Evolutionary conservation across 2,329 filamentous ascomycete genomes (phyloP), one percentile per base, ranked within the genome.

Genomic region (Bisporella sp.): DNA sequence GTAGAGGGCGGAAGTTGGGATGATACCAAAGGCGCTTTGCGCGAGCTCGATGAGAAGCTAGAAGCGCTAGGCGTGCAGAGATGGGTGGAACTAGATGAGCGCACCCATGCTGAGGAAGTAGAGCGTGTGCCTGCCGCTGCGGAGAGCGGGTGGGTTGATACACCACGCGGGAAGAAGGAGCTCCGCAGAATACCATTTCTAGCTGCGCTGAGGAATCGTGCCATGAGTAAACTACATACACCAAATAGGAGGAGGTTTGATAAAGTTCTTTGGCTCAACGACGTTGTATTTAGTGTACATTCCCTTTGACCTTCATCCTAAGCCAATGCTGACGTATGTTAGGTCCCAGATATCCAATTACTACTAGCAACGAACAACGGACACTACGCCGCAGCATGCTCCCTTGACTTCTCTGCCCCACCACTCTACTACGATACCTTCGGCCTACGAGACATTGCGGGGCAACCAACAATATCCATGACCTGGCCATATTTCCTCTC

Each of bases 1-100:
- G 77, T 78, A 54, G 84, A 88, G 65, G 84, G 80, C 59, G 84
- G 84, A 5, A 85, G 81, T 63, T 82, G 76, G 69, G 85, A 89
- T 62, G 71, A 81, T 51, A 85, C 78, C n/a, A 87, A 86, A 63
- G 73, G 68, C 12, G 77, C 76, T 13, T 68, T 89, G 54, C 68
- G 64, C 31, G 70, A 76, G 21, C 68, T 89, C 31, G 81, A 85
- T 49, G 57, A 53, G 2, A 66, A 76, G 49, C 68, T 87, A 11
- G 77, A 71, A 6, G 61, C 63, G 12, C 59, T 78, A 11, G 73
- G 74, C 1, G 75, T 86, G 4, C 66, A 70, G 41, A 73, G 75
- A 31, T 77, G 70, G 31, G 74, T 88, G 5, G 35, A n/a, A 9
- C 35, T 9, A 39, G 35, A 39, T 39, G 70, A 72, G 4, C 82